These are phyloP conservation scores for Scheffersomyces parashehatae DNA, from an alignment of 1,139 yeast species.

Conservation along the genomic window DNA sequence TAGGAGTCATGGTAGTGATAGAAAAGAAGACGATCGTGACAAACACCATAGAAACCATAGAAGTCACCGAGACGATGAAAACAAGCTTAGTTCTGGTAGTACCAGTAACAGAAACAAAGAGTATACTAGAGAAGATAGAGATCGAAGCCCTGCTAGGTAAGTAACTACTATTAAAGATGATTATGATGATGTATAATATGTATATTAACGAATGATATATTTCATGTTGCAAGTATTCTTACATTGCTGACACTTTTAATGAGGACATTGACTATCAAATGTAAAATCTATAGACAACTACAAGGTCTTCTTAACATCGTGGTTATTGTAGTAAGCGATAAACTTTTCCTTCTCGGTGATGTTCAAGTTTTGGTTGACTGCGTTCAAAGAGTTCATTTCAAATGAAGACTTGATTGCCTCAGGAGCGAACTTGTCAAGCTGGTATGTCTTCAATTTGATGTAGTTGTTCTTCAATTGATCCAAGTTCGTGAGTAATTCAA, in stretches of 20 bases:
- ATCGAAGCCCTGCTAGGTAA: constrained; percentile 3
- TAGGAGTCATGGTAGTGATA: constrained; percentile 1
- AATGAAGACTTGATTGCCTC: constrained; percentile 23
- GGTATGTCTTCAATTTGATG: constrained; percentile 28
- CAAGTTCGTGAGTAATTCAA: constrained; percentile 25
- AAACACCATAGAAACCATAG: constrained; percentile 5
- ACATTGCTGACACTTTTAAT: not conserved
- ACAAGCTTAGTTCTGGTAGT: not conserved
- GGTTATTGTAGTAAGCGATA: constrained; percentile 29
- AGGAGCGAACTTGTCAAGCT: constrained; percentile 18
- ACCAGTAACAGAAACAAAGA: too few relatives aligned
- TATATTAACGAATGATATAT: not conserved
- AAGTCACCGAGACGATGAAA: constrained; percentile 5
- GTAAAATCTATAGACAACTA: not conserved
- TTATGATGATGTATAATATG: not conserved
- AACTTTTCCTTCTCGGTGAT: constrained; percentile 32
- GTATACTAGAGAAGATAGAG: not conserved
- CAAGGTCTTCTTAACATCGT: constrained; percentile 11
- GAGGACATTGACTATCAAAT: constrained; percentile 1
- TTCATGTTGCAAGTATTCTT: too few relatives aligned
- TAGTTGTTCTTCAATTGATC: constrained; percentile 14
- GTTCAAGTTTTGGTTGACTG: constrained; percentile 27
- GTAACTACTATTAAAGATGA: too few relatives aligned
- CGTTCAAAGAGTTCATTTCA: constrained; percentile 30
- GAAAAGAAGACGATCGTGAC: constrained; percentile 1